Conservation (phyloP, 306 rosid species). For the Quercus agrifolia region DNA sequence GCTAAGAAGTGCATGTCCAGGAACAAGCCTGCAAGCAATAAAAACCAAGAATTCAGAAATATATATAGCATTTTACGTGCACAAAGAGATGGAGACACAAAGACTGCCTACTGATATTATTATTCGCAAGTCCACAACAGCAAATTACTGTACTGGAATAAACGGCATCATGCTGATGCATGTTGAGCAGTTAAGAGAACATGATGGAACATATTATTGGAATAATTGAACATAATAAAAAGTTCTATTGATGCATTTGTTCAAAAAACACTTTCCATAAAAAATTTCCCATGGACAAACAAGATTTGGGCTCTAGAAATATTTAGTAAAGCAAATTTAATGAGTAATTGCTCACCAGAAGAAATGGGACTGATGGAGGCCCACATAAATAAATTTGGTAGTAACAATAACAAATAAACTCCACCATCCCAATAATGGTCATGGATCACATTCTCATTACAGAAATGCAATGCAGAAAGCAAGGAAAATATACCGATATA, state of each 20-base stretch:
- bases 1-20: constrained; percentile 79
- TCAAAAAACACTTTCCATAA: background rate
- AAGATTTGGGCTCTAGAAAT: background rate
- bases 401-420: constrained; percentile 2
- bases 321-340: background rate
- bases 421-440: constrained; percentile 18
- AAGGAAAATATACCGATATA: constrained; percentile 65
- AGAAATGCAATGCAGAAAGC: constrained; percentile 3
- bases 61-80: background rate
- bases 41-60: constrained; percentile 13
- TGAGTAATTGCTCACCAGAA: background rate
- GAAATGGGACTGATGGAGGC: constrained; percentile 6
- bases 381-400: constrained; percentile 11
- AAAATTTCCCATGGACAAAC: background rate
- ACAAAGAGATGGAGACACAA: constrained; percentile 8
- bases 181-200: constrained; percentile 9
- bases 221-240: background rate
- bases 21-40: constrained; percentile 66
- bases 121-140: background rate
- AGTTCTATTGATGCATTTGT: background rate
- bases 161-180: constrained; percentile 6
- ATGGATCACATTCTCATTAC: constrained; percentile 1
- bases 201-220: background rate
- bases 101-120: background rate
- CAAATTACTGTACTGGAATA: constrained; percentile 11